Percentiles rank a stretch among this genome's conserved stretches.
Conservation (phyloP, 1,139 yeast species). For the Suhomyces atakaporum region DNA sequence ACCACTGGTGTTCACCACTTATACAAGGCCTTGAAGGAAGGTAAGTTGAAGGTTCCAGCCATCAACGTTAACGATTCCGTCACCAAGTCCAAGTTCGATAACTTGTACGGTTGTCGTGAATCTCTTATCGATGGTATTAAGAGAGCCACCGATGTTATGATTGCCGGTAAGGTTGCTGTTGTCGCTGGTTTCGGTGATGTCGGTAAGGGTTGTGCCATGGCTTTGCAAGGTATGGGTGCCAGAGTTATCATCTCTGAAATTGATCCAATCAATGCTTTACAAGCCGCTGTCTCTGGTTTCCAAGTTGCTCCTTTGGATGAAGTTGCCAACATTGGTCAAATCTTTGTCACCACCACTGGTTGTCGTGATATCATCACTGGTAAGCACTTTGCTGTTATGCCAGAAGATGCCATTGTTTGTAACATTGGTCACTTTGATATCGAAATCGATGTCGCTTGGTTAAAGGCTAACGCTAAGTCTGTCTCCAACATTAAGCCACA, state of each 20-base stretch:
- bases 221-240: constrained; percentile 99
- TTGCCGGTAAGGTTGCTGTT: constrained; percentile 98
- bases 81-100: constrained; percentile 98
- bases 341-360: constrained; percentile 99
- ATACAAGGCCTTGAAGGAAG: constrained; percentile 93
- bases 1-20: constrained; percentile 99
- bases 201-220: constrained; percentile 99
- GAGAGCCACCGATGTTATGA: constrained; percentile 99
- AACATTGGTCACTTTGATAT: constrained; percentile 99
- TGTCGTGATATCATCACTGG: constrained; percentile 97
- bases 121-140: constrained; percentile 98
- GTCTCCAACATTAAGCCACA: constrained; percentile 98
- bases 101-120: constrained; percentile 99
- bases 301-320: constrained; percentile 97
- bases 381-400: constrained; percentile 87
- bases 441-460: constrained; percentile 99
- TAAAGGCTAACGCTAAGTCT: constrained; percentile 86
- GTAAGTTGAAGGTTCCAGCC: constrained; percentile 95
- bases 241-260: constrained; percentile 97
- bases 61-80: constrained; percentile 99
- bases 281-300: constrained; percentile 99
- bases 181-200: constrained; percentile 99
- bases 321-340: constrained; percentile 92
- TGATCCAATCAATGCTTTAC: constrained; percentile 99
- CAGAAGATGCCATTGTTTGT: constrained; percentile 99